phyloP scores from a whole-genome alignment of 129 eudicot genomes.

The Helianthus tuberosus region DNA sequence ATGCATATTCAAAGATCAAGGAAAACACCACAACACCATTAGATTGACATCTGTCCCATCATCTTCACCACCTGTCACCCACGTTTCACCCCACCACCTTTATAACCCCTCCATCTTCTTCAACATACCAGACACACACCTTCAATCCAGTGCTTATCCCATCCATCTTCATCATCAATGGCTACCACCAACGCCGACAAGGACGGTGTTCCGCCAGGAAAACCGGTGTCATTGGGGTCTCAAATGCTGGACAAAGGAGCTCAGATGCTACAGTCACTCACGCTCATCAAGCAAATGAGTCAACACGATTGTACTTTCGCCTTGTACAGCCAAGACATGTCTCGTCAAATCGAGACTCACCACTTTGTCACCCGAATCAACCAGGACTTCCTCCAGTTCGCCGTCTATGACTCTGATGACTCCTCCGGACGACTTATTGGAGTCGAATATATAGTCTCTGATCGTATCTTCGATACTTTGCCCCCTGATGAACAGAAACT shows the following conservation, averaged over 20 bases:
- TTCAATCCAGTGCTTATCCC: background rate
- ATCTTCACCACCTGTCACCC: constrained; percentile 36
- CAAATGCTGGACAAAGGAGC: constrained; percentile 69
- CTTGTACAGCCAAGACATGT: constrained; percentile 59
- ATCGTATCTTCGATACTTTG: constrained; percentile 42
- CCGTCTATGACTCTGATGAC: constrained; percentile 65
- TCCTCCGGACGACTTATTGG: constrained; percentile 55
- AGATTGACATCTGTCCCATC: constrained; percentile 30
- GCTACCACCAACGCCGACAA: constrained; percentile 36
- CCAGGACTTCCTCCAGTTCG: constrained; percentile 74
- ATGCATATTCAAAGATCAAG: constrained; percentile 8
- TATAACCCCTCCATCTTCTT: background rate
- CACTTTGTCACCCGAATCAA: constrained; percentile 54
- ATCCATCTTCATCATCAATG: background rate
- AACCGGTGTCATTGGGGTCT: constrained; percentile 45
- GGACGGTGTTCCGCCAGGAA: constrained; percentile 49
- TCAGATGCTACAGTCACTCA: constrained; percentile 60
- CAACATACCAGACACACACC: constrained; percentile 8
- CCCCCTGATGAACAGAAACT: constrained; percentile 64
- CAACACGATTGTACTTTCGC: constrained; percentile 71
- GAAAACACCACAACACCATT: constrained; percentile 8
- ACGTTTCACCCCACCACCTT: constrained; percentile 7
- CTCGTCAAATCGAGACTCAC: constrained; percentile 70
- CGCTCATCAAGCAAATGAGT: constrained; percentile 61
- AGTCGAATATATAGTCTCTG: constrained; percentile 63